Conservation (phyloP, 768 basidiomycete genomes). For the Gymnopilus junonius region DNA sequence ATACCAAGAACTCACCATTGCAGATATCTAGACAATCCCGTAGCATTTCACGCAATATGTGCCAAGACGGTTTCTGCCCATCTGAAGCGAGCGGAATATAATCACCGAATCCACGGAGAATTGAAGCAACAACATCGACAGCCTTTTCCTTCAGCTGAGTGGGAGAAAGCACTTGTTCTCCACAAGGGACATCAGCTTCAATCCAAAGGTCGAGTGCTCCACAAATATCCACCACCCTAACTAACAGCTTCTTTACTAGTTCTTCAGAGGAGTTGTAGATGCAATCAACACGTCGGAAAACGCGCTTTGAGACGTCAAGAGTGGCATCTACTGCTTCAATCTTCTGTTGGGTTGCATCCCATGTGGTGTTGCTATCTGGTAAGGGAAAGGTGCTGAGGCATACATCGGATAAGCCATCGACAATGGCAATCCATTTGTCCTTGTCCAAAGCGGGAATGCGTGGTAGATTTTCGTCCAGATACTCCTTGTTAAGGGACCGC, state of each 20-base stretch:
- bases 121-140: constrained; percentile 42
- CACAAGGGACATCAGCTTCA: constrained; percentile 43
- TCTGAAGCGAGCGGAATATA: constrained; percentile 32
- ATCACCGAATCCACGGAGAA: constrained; percentile 54
- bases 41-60: constrained; percentile 43
- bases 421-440: constrained; percentile 52
- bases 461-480: constrained; percentile 36
- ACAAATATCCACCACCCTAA: constrained; percentile 57
- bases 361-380: constrained; percentile 46
- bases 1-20: constrained; percentile 39
- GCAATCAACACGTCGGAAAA: constrained; percentile 52
- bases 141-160: constrained; percentile 51
- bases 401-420: constrained; percentile 56
- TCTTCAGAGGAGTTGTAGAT: constrained; percentile 51
- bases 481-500: constrained; percentile 39
- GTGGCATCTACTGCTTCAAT: constrained; percentile 56
- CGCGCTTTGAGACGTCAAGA: constrained; percentile 56
- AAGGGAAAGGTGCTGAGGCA: constrained; percentile 60
- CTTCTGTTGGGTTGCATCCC: constrained; percentile 62
- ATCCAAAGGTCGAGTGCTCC: constrained; percentile 63
- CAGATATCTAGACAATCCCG: constrained; percentile 44
- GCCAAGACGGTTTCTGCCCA: constrained; percentile 42
- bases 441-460: constrained; percentile 39
- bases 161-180: constrained; percentile 50
- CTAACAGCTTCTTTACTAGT: constrained; percentile 53